Percentiles rank a stretch among this genome's conserved stretches.
phyloP scores from a whole-genome alignment of 495 filamentous ascomycete species.

The Gamarada debralockiae region DNA sequence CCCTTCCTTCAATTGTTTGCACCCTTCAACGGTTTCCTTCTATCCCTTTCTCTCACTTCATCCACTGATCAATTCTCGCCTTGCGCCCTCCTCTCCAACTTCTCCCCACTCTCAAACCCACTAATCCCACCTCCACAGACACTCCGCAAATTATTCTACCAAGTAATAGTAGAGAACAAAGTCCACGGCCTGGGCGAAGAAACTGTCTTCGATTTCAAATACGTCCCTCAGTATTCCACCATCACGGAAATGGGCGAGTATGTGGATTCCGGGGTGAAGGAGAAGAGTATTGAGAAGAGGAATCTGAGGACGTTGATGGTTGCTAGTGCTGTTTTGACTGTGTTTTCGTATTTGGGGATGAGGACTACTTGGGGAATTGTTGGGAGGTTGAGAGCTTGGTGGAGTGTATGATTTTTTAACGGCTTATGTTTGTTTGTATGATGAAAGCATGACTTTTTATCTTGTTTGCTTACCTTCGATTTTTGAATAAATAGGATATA shows the following conservation, averaged over 20 bases:
- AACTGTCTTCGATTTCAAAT: constrained; percentile 24
- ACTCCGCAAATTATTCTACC: constrained; percentile 15
- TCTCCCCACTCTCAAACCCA: neutral
- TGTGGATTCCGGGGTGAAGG: neutral
- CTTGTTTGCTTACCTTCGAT: too few relatives aligned
- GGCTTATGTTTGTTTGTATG: too few relatives aligned
- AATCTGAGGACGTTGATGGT: constrained; percentile 19
- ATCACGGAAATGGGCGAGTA: constrained; percentile 13
- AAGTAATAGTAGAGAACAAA: constrained; percentile 17
- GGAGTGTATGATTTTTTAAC: too few relatives aligned
- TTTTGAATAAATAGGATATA: too few relatives aligned
- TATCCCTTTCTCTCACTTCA: neutral
- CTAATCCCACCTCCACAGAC: neutral
- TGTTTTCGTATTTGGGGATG: constrained; percentile 3
- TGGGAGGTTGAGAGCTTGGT: neutral
- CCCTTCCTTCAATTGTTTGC: too few relatives aligned
- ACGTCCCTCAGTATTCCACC: constrained; percentile 19
- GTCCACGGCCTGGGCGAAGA: constrained; percentile 19
- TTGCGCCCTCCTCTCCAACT: neutral
- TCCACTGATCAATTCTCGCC: too few relatives aligned
- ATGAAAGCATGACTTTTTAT: too few relatives aligned
- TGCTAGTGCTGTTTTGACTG: neutral
- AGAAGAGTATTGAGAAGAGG: constrained; percentile 17
- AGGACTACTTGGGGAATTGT: constrained; percentile 1
- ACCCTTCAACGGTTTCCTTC: neutral